Evolutionary conservation across 306 rosid species (phyloP).

Genomic region (Parietaria judaica): DNA sequence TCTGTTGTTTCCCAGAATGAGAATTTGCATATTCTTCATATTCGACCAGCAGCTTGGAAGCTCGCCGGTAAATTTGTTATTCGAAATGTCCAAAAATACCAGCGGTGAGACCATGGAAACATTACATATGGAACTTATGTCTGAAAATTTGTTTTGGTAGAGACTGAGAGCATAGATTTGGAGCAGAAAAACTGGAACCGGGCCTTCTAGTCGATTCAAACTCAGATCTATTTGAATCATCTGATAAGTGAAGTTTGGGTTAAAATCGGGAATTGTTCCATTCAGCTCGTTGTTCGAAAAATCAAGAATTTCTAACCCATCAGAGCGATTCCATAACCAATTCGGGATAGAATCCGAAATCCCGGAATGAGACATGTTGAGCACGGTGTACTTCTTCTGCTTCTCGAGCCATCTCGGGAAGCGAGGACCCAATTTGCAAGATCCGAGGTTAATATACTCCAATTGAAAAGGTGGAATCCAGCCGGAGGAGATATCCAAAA

Average conservation of each 20-base stretch:
- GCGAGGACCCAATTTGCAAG: slow-evolving; percentile 2
- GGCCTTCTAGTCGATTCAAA: slow-evolving; percentile 2
- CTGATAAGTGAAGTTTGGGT: too few species aligned
- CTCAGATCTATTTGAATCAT: slow-evolving; percentile 1
- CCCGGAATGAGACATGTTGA: neutral
- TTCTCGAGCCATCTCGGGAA: slow-evolving; percentile 20
- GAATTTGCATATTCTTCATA: neutral
- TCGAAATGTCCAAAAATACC: neutral
- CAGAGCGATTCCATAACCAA: neutral
- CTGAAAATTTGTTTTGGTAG: slow-evolving; percentile 5
- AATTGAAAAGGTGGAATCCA: slow-evolving; percentile 21
- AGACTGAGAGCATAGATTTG: neutral
- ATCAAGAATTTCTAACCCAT: rapidly evolving
- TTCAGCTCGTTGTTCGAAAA: slow-evolving; percentile 1
- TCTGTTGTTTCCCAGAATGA: slow-evolving; percentile 1
- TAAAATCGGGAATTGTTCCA: neutral
- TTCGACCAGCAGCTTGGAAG: slow-evolving; percentile 8
- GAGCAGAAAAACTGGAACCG: neutral
- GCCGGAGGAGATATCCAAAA: neutral
- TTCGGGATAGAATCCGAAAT: neutral
- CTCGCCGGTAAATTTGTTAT: neutral
- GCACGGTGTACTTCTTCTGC: neutral
- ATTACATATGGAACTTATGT: neutral
- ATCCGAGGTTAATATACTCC: rapidly evolving
- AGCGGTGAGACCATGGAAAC: neutral